Base-by-base conservation (phyloP, 805 yeast genomes). In the Myxozyma nipponensis region DNA sequence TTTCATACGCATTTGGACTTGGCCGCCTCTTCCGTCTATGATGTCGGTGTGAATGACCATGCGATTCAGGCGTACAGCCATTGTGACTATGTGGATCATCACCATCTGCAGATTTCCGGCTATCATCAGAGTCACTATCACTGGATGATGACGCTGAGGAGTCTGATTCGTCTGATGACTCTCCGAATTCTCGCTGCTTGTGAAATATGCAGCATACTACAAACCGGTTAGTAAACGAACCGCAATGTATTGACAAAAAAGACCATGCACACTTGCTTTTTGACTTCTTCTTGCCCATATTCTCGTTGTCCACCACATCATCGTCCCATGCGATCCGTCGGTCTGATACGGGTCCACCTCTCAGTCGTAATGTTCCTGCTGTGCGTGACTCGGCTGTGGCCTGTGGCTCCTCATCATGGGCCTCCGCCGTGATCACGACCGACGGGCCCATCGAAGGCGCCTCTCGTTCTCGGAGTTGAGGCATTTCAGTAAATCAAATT, bases 231-330 rank as follows among this genome's bases (percentile, higher is more conserved):
- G 46, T 80, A 37, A 32, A 15, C 18, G 15, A 24, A 4, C 25
- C 7, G 43, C 23, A 18, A 34, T 35, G 7, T 22, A n/a, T n/a
- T n/a, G n/a, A n/a, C n/a, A n/a, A n/a, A n/a, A 22, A 17, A 45
- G 32, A 42, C 15, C 9, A 9, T 4, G 42, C 2, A 30, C 6
- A 64, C 73, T 45, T 55, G 72, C 75, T 84, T 67, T 91, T 91
- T 10, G 95, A 79, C 65, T 88, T 89, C 72, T 93, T 93, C 71
- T 80, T 86, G 63, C 84, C 78, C 85, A 93, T 73, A 63, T 85
- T 69, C 69, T 91, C 98, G 66, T 91, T 91, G 66, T 91, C 98
- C 3, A 93, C 75, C 2, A 87, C 90, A 41, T 83, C 95, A 34
- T 84, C 86, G 5, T 82, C 74, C 96, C 97, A 91, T 46, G 81